Evolutionary conservation across 306 rosid genomes (phyloP).

Genomic region (Trifolium fragiferum): DNA sequence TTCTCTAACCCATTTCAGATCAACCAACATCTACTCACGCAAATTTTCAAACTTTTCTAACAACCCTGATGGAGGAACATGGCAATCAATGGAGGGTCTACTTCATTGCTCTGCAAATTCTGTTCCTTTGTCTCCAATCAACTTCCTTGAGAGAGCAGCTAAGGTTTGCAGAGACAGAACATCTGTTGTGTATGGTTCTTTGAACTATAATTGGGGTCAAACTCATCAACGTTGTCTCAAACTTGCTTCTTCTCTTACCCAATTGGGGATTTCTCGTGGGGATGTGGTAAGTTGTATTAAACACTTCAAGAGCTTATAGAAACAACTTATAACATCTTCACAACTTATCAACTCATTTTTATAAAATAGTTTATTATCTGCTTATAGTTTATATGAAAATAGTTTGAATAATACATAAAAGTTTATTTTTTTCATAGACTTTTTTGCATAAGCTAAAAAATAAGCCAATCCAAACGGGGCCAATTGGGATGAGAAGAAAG

Average conservation of each 20-base stretch:
- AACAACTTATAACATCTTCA: too few species aligned
- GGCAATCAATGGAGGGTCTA: constrained; percentile 71
- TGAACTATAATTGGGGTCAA: constrained; percentile 63
- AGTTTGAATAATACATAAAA: too few species aligned
- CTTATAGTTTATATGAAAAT: too few species aligned
- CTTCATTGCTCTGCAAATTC: constrained; percentile 69
- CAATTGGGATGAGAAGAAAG: too few species aligned
- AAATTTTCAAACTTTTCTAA: constrained; percentile 31
- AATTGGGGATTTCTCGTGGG: constrained; percentile 73
- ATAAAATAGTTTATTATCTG: too few species aligned
- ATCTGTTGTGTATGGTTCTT: constrained; percentile 66
- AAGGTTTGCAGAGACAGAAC: constrained; percentile 59
- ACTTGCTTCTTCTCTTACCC: constrained; percentile 70
- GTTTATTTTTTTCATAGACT: too few species aligned
- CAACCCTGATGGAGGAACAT: constrained; percentile 44
- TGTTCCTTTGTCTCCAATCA: constrained; percentile 72
- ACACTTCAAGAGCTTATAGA: neutral
- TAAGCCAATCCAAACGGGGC: too few species aligned
- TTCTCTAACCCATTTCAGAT: constrained; percentile 22
- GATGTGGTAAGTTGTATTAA: constrained; percentile 62
- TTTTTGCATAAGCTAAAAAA: too few species aligned
- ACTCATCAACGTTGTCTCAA: constrained; percentile 73
- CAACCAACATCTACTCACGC: constrained; percentile 1
- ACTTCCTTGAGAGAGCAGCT: constrained; percentile 81
- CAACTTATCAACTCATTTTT: too few species aligned